These are phyloP conservation scores for Aspergillus sclerotialis DNA, from an alignment of 2,329 filamentous ascomycete genomes.

Conservation along the genomic window DNA sequence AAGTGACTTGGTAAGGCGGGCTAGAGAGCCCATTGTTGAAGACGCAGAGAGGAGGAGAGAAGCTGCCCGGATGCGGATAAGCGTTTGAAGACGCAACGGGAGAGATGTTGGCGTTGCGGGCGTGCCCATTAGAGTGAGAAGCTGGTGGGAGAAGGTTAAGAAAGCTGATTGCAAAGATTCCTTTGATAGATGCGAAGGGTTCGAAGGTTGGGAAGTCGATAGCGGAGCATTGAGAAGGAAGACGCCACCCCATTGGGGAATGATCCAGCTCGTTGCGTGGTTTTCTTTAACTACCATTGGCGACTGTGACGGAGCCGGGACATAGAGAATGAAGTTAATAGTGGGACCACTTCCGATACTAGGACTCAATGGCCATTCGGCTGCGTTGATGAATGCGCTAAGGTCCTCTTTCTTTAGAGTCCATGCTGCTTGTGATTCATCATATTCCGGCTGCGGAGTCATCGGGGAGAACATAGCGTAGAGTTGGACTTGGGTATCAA, in stretches of 20 bases:
- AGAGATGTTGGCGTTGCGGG: conserved; percentile 72
- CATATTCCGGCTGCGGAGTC: conserved; percentile 50
- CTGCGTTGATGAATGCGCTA: conserved; percentile 92
- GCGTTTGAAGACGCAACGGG: conserved; percentile 73
- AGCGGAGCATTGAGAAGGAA: conserved; percentile 56
- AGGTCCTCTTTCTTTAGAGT: conserved; percentile 76
- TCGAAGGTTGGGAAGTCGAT: conserved; percentile 26
- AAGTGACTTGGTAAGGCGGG: conserved; percentile 74
- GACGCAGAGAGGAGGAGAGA: conserved; percentile 83
- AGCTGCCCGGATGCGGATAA: conserved; percentile 77
- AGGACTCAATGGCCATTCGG: conserved; percentile 92
- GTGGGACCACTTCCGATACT: conserved; percentile 91
- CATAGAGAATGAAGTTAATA: conserved; percentile 90
- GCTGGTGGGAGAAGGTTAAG: conserved; percentile 82
- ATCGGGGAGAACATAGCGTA: conserved; percentile 67
- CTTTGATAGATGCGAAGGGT: conserved; percentile 49
- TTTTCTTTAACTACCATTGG: conserved; percentile 56
- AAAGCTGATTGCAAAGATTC: conserved; percentile 70
- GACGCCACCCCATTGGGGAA: conserved; percentile 90
- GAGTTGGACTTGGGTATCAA: conserved; percentile 92
- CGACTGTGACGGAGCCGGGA: conserved; percentile 61
- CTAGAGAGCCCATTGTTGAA: conserved; percentile 86
- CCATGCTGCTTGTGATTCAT: conserved; percentile 52
- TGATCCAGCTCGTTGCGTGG: conserved; percentile 72
- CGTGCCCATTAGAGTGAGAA: conserved; percentile 79